Conservation (phyloP, 352 stramenopile genomes). For the Pythium chondricola region DNA sequence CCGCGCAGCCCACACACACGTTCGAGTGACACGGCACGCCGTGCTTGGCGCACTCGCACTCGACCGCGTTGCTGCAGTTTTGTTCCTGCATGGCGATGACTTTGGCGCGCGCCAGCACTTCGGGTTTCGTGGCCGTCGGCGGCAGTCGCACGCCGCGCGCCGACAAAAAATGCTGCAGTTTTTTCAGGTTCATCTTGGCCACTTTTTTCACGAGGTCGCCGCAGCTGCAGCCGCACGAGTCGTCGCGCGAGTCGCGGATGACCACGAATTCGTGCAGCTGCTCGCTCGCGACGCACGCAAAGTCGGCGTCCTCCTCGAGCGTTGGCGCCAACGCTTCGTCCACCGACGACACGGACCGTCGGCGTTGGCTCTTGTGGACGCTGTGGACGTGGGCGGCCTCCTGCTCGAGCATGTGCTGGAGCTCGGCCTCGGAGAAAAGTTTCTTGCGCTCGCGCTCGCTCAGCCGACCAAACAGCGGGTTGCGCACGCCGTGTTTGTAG, state of each 20-base stretch:
- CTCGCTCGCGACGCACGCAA: conserved; percentile 73
- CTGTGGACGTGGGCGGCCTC: conserved; percentile 1
- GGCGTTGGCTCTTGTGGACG: not conserved
- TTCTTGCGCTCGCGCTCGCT: conserved; percentile 64
- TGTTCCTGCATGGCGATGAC: conserved; percentile 53
- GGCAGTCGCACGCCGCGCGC: conserved; percentile 44
- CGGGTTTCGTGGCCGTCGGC: conserved; percentile 38
- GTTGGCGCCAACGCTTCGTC: conserved; percentile 1
- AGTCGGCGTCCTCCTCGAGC: conserved; percentile 36
- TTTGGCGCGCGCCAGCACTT: conserved; percentile 65
- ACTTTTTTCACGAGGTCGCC: conserved; percentile 81
- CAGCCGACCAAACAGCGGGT: conserved; percentile 72
- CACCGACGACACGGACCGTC: not conserved
- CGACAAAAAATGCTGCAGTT: conserved; percentile 59
- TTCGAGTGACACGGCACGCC: conserved; percentile 72
- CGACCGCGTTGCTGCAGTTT: conserved; percentile 55
- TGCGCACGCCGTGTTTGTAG: conserved; percentile 61
- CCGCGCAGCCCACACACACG: conserved; percentile 63
- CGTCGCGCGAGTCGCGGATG: conserved; percentile 78
- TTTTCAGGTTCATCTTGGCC: conserved; percentile 81
- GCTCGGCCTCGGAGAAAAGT: conserved; percentile 45
- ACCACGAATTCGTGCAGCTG: conserved; percentile 78
- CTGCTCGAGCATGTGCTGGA: conserved; percentile 12
- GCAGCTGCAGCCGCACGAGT: conserved; percentile 69
- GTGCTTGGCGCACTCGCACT: conserved; percentile 75